Evolutionary conservation across 208 protist species (phyloP), one percentile per base, ranked within the genome.

Genomic region (Leishmania martiniquensis): DNA sequence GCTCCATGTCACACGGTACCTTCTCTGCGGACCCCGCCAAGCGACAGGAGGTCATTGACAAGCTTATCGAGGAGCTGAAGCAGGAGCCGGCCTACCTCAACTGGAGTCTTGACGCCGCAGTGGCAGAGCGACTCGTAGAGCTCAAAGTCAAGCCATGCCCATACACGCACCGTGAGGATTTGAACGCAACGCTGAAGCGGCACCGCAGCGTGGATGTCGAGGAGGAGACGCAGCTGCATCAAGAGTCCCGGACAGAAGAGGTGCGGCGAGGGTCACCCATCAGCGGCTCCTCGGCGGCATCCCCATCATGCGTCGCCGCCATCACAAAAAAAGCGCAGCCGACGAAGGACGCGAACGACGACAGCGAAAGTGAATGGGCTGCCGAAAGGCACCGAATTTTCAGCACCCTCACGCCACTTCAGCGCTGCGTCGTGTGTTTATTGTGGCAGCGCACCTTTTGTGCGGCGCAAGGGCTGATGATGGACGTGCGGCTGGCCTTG

Each of bases 61-160:
- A 68, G 17, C 84, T 95, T 29, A 63, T 97, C 20, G 83, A 82
- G 20, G 91, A 94, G 84, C 82, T 97, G 60, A 91, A 93, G 81
- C 72, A 84, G 76, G 90, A 95, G 82, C 82, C 87, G 47, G 84
- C 82, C 37, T 97, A 95, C 67, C 75, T 83, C 49, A 84, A 93
- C 71, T 97, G 93, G 91, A 94, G 86, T 76, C 80, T 97, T 12
- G 91, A 97, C 55, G 87, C 84, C 32, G 91, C 78, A 32, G 85
- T 95, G 22, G 87, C 81, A 66, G 89, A 91, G 79, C 72, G 71
- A 32, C 85, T 97, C 85, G 85, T 93, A 25, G 68, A 76, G 54
- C 75, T 80, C 62, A 32, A 78, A 10, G 52, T 91, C 34, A 81
- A 80, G 12, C 85, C 76, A 32, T 96, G 93, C 74, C 73, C 65